phyloP scores from a whole-genome alignment of 2,329 filamentous ascomycete species.

The Beauveria sp. region DNA sequence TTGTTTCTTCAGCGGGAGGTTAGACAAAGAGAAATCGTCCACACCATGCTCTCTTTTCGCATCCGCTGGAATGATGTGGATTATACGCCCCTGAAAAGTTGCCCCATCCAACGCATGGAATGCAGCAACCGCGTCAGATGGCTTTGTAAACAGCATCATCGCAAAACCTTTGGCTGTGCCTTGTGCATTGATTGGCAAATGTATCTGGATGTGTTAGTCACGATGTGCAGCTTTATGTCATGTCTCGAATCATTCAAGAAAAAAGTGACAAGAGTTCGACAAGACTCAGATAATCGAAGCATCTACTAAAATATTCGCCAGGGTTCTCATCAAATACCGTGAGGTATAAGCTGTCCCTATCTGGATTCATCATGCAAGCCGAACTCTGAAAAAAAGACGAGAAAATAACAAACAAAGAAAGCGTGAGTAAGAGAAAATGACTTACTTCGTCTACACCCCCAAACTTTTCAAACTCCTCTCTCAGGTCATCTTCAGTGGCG shows the following conservation, averaged over 20 bases:
- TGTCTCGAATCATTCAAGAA: conserved; percentile 15
- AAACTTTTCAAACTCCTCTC: conserved; percentile 61
- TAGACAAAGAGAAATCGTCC: conserved; percentile 83
- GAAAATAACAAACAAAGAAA: conserved; percentile 16
- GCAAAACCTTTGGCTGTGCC: conserved; percentile 84
- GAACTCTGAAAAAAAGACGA: neutral
- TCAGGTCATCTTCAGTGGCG: conserved; percentile 68
- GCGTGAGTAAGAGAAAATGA: conserved; percentile 13
- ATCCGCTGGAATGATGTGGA: conserved; percentile 82
- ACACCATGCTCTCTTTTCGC: conserved; percentile 74
- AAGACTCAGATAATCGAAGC: conserved; percentile 74
- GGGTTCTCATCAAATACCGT: conserved; percentile 81
- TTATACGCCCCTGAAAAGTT: conserved; percentile 83
- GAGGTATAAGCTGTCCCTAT: conserved; percentile 99
- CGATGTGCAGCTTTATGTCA: neutral
- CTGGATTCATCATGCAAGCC: conserved; percentile 82
- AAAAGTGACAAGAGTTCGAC: conserved; percentile 21
- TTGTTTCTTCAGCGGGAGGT: conserved; percentile 90
- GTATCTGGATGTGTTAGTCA: conserved; percentile 56
- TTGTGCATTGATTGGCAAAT: conserved; percentile 68
- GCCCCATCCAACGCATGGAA: conserved; percentile 74
- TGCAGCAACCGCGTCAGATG: conserved; percentile 68
- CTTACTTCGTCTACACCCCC: conserved; percentile 85
- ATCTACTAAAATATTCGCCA: conserved; percentile 99
- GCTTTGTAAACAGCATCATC: conserved; percentile 69